Conservation (phyloP, 371 early-diverging fungal genomes). For the Quaeritorhiza haematococci region DNA sequence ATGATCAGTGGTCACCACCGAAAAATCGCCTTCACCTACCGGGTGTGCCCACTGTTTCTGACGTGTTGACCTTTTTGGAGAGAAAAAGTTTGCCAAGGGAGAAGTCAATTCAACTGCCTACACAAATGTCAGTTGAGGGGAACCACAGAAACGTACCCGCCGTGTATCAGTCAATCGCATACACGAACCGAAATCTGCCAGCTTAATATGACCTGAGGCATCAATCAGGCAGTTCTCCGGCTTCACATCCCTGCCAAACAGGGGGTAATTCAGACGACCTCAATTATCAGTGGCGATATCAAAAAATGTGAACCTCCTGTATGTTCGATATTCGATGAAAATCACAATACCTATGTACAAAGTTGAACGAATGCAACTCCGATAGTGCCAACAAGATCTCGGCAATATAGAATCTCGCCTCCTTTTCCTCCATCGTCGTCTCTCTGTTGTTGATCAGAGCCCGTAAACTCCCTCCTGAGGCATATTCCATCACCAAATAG, state of each 20-base stretch:
- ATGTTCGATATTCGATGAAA: background rate
- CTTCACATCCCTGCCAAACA: slow-evolving; percentile 59
- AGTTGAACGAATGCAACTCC: slow-evolving; percentile 48
- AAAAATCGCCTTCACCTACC: slow-evolving; percentile 8
- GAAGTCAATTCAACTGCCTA: background rate
- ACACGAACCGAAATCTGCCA: slow-evolving; percentile 71
- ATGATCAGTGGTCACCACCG: background rate
- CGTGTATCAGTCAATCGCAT: slow-evolving; percentile 38
- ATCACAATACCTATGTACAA: slow-evolving; percentile 40
- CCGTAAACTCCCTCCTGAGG: slow-evolving; percentile 57
- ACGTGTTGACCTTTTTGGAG: slow-evolving; percentile 30
- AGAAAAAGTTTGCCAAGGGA: background rate
- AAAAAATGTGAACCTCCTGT: background rate
- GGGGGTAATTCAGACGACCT: background rate
- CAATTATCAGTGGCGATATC: background rate
- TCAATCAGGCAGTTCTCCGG: slow-evolving; percentile 68
- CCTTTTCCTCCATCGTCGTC: slow-evolving; percentile 38
- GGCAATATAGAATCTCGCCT: slow-evolving; percentile 52
- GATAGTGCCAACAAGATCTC: slow-evolving; percentile 56
- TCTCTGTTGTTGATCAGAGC: slow-evolving; percentile 40
- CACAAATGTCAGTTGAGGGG: background rate
- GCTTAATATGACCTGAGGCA: slow-evolving; percentile 56
- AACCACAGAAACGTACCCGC: slow-evolving; percentile 16
- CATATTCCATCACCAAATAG: slow-evolving; percentile 70
- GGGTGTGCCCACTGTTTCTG: slow-evolving; percentile 64